Conservation (phyloP, 306 rosid genomes). For the Prunus davidiana region DNA sequence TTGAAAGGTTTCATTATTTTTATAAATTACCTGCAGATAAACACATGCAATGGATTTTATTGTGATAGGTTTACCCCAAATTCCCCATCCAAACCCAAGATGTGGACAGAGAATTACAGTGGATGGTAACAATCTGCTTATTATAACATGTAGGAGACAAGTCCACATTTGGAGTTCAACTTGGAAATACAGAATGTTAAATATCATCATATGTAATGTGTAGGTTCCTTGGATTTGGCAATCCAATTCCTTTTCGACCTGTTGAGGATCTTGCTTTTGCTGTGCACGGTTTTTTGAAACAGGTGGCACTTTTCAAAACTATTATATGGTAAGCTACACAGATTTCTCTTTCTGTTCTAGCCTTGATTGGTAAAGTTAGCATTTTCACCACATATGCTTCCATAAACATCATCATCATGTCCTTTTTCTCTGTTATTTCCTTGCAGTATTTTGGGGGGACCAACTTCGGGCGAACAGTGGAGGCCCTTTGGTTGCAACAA, state of each 20-base stretch:
- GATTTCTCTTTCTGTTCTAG: background rate
- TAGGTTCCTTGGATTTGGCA: slow-evolving; percentile 27
- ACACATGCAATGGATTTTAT: slow-evolving; percentile 37
- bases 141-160: background rate
- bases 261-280: slow-evolving; percentile 31
- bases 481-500: slow-evolving; percentile 29
- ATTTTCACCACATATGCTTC: background rate
- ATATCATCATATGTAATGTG: background rate
- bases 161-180: background rate
- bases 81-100: slow-evolving; percentile 20
- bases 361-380: background rate
- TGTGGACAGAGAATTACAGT: slow-evolving; percentile 32
- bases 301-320: slow-evolving; percentile 24
- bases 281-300: slow-evolving; percentile 24
- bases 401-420: background rate
- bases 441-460: slow-evolving; percentile 28
- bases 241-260: slow-evolving; percentile 21
- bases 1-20: background rate
- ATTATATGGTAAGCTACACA: slow-evolving; percentile 23
- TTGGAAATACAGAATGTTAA: background rate
- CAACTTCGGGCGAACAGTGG: slow-evolving; percentile 27
- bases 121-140: slow-evolving; percentile 22
- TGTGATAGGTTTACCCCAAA: slow-evolving; percentile 21
- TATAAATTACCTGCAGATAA: slow-evolving; percentile 20
- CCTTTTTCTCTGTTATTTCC: background rate